Conservation (phyloP, 305 asterid genomes). For the Solanum hybrid region DNA sequence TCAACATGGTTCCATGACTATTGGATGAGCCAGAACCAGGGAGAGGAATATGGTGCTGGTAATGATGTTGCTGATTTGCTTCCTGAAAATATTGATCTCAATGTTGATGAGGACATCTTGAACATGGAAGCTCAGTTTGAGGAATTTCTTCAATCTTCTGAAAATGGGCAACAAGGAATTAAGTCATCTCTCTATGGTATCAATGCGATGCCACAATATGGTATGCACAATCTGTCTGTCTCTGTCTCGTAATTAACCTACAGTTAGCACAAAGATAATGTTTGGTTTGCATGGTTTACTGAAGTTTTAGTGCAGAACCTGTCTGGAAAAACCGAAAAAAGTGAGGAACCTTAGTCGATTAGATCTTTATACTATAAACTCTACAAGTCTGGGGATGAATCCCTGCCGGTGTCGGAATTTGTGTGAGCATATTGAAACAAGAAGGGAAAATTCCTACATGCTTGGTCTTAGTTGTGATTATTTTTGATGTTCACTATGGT, state of each 20-base stretch:
- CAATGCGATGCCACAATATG: conserved; percentile 27
- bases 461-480: not conserved
- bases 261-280: not conserved
- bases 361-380: not conserved
- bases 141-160: conserved; percentile 60
- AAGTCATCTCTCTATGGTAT: conserved; percentile 12
- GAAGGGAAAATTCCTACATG: not conserved
- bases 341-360: not conserved
- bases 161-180: conserved; percentile 22
- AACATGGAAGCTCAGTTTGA: conserved; percentile 82
- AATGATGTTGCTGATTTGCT: conserved; percentile 35
- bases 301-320: not conserved
- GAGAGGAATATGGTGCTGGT: conserved; percentile 32
- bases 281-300: not conserved
- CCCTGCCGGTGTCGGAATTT: not conserved
- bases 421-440: not conserved
- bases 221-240: conserved; percentile 13
- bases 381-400: not conserved
- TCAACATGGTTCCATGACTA: conserved; percentile 75
- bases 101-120: conserved; percentile 71
- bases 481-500: not conserved
- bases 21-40: conserved; percentile 70
- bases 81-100: conserved; percentile 75
- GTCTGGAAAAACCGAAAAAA: not conserved
- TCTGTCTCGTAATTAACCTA: not conserved